phyloP scores from a whole-genome alignment of 75 land plant species.

The Cupressus sempervirens region DNA sequence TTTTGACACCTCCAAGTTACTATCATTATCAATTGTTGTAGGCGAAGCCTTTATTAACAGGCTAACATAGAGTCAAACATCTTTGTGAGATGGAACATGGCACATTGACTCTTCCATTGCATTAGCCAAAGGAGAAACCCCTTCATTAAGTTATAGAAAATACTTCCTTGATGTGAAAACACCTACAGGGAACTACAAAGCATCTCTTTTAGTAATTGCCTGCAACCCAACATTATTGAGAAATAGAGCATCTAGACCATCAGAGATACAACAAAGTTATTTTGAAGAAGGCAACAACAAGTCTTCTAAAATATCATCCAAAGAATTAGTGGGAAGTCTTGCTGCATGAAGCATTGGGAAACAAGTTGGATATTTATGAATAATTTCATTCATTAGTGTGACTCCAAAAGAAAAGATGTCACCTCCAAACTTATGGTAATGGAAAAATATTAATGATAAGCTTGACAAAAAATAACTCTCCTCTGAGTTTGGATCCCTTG shows the following conservation, averaged over 20 bases:
- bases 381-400: slow-evolving; percentile 95
- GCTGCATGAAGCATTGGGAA: slow-evolving; percentile 51
- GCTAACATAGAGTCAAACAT: too few relatives aligned
- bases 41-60: too few relatives aligned
- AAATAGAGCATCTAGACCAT: slow-evolving; percentile 80
- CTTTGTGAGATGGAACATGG: slow-evolving; percentile 62
- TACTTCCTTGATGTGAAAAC: slow-evolving; percentile 62
- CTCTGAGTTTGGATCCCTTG: slow-evolving; percentile 56
- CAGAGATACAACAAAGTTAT: slow-evolving; percentile 63
- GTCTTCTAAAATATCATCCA: slow-evolving; percentile 55
- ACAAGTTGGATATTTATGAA: slow-evolving; percentile 91
- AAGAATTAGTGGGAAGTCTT: slow-evolving; percentile 72
- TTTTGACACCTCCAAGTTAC: too few relatives aligned
- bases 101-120: slow-evolving; percentile 80
- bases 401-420: slow-evolving; percentile 93
- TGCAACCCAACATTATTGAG: slow-evolving; percentile 68
- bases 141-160: slow-evolving; percentile 70
- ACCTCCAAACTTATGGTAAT: slow-evolving; percentile 87
- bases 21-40: too few relatives aligned
- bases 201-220: slow-evolving; percentile 58
- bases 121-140: slow-evolving; percentile 65
- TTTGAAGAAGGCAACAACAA: slow-evolving; percentile 64
- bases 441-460: slow-evolving; percentile 65
- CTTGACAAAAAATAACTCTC: slow-evolving; percentile 71
- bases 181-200: slow-evolving; percentile 53